A percentile compares a stretch with the other conserved stretches of the same genome.
phyloP scores from a whole-genome alignment of 345 rosid genomes.

The Noccaea bulbosa region DNA sequence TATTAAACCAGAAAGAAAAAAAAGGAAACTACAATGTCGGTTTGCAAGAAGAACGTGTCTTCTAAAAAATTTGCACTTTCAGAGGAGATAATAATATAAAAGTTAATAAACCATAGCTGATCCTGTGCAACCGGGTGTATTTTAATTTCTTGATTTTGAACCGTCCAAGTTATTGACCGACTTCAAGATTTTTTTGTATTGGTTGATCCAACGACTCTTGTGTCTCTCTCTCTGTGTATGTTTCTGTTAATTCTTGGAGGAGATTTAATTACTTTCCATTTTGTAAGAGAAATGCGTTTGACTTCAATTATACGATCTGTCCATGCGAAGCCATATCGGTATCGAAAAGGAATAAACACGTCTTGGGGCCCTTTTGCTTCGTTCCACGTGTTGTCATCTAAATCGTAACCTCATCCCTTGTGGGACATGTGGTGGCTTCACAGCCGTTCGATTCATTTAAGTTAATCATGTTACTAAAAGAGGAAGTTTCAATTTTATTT shows the following conservation, averaged over 20 bases:
- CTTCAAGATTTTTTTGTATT: neutral
- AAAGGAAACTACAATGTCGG: slow-evolving; percentile 37
- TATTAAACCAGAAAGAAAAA: slow-evolving; percentile 12
- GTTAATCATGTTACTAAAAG: neutral
- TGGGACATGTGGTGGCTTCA: neutral
- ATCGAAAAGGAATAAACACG: slow-evolving; percentile 32
- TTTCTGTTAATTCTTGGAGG: neutral
- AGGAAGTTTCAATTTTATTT: too few relatives aligned
- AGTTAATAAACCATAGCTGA: neutral
- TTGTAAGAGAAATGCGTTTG: slow-evolving; percentile 22
- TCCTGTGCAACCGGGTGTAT: slow-evolving; percentile 17
- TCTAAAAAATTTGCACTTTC: slow-evolving; percentile 8
- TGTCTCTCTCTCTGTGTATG: too few relatives aligned
- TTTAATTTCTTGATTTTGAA: neutral
- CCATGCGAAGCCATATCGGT: slow-evolving; percentile 20
- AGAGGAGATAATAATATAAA: slow-evolving; percentile 9
- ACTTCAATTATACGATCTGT: slow-evolving; percentile 34
- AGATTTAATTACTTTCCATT: slow-evolving; percentile 7
- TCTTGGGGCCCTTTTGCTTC: neutral
- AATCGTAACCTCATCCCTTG: neutral
- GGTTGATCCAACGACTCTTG: slow-evolving; percentile 28
- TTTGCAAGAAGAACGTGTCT: slow-evolving; percentile 34
- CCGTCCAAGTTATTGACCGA: slow-evolving; percentile 26
- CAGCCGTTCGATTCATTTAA: slow-evolving; percentile 20
- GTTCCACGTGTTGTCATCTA: slow-evolving; percentile 16